A percentile compares a stretch with the other conserved stretches of the same genome.
Conservation (phyloP, 1,284 basidiomycete genomes). For the Megacollybia platyphylla region DNA sequence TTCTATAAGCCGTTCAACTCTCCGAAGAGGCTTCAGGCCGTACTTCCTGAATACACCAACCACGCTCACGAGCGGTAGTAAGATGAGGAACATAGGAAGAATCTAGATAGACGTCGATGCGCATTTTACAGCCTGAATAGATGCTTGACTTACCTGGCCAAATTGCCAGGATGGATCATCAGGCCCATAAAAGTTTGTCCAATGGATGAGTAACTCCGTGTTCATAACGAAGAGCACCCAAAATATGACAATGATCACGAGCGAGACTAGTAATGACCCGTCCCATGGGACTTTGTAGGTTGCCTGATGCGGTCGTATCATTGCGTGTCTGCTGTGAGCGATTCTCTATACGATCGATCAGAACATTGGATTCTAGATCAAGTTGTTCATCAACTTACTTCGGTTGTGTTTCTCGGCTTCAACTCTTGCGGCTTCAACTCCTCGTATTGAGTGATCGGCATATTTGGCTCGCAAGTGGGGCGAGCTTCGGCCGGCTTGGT, state of each 20-base stretch:
- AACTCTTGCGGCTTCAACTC: neutral
- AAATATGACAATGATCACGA: conserved; percentile 9
- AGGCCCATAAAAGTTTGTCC: conserved; percentile 13
- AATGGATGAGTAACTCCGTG: conserved; percentile 14
- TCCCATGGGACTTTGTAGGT: conserved; percentile 3
- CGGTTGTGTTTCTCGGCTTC: neutral
- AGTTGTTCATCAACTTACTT: neutral
- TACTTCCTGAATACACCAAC: neutral
- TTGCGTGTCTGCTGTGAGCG: neutral
- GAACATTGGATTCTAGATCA: neutral
- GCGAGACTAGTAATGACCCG: conserved; percentile 8
- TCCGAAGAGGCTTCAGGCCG: neutral
- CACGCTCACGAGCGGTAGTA: neutral
- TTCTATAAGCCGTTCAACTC: too few species aligned
- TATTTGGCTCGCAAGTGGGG: neutral
- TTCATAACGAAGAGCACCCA: conserved; percentile 14
- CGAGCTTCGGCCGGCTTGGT: neutral
- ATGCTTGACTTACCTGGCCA: conserved; percentile 11
- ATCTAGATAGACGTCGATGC: neutral
- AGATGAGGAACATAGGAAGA: neutral
- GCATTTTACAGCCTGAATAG: neutral
- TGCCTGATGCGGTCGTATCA: neutral
- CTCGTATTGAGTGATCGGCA: neutral
- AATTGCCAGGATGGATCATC: conserved; percentile 13
- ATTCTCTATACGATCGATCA: neutral